Base-by-base conservation (phyloP, 306 rosid genomes). In the Gillenia trifoliata region DNA sequence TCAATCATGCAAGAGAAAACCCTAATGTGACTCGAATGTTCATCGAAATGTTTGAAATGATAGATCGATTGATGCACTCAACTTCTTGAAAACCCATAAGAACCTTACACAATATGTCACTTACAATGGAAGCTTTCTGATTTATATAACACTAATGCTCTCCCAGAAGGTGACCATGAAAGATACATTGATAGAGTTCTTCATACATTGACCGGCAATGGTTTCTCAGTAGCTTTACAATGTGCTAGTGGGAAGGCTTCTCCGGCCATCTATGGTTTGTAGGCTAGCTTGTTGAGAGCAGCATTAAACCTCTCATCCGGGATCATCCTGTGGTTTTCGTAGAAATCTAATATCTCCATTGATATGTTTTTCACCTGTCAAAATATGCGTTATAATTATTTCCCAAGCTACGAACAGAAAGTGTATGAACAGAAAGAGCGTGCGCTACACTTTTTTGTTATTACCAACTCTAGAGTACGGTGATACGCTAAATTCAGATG, bases 331-430 rank as follows among this genome's bases (percentile, higher is more conserved):
- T 81, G 81, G 91, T 85, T 83, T 77, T 93, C 97, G 62, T 93
- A 89, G 78, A 93, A 91, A 84, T 93, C 97, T 75, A 93, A 81
- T 78, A 89, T 86, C 91, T 93, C 98, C 86, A 88, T 89, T 17
- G 97, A 93, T 80, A 93, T 93, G 67, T 91, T 91, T 71, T 91
- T 93, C 49, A 93, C 90, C 96, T 93, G 92, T 64, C 82, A 85
- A 81, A 84, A 54, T 11, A 64, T 69, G n/a, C 45, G 22, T 73
- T 16, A 71, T 11, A 16, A 15, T 54, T 55, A 43, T 43, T 33
- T 23, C 71, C 73, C 60, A 11, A 11, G n/a, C 54, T 26, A 29
- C 28, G 17, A 66, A 69, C 60, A 30, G 50, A 56, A 68, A 64
- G 34, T n/a, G n/a, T 26, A 29, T 23, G 17, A 66, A 69, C 60